These are phyloP conservation scores for Coprinopsis marcescibilis DNA, from an alignment of 768 basidiomycete species.

Conservation along the genomic window DNA sequence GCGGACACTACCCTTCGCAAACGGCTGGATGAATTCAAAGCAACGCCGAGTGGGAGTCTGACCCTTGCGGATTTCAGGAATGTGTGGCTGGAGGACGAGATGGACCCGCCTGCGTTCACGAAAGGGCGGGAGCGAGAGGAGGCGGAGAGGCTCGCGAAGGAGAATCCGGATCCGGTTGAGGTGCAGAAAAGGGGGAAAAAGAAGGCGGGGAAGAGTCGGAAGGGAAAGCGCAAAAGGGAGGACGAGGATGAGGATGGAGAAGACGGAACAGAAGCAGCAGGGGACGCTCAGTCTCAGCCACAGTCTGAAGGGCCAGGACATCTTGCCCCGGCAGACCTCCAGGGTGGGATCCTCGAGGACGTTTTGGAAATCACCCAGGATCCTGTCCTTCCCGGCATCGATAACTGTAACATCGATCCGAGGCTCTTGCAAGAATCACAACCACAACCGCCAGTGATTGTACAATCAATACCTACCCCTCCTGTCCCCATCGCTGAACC, in stretches of 20 bases:
- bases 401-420: slow-evolving; percentile 52
- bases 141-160: slow-evolving; percentile 38
- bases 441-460: slow-evolving; percentile 1
- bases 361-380: slow-evolving; percentile 35
- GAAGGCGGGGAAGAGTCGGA: slow-evolving; percentile 34
- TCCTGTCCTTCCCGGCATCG: slow-evolving; percentile 39
- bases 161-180: slow-evolving; percentile 25
- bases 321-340: slow-evolving; percentile 56
- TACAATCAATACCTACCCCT: neutral
- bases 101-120: slow-evolving; percentile 87
- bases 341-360: slow-evolving; percentile 63
- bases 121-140: slow-evolving; percentile 71
- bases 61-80: slow-evolving; percentile 87
- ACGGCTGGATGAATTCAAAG: slow-evolving; percentile 90
- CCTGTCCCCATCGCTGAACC: neutral
- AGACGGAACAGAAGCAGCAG: slow-evolving; percentile 15
- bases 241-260: slow-evolving; percentile 21
- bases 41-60: slow-evolving; percentile 77
- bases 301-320: too few relatives aligned
- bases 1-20: slow-evolving; percentile 94
- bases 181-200: slow-evolving; percentile 27
- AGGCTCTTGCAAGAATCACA: slow-evolving; percentile 31
- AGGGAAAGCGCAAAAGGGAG: slow-evolving; percentile 31
- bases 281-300: too few relatives aligned
- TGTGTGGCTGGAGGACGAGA: slow-evolving; percentile 88